Percentiles rank a stretch among this genome's conserved stretches.
These are phyloP conservation scores for Piromyces finnis DNA, from an alignment of 192 early-diverging fungal genomes.

Conservation along the genomic window DNA sequence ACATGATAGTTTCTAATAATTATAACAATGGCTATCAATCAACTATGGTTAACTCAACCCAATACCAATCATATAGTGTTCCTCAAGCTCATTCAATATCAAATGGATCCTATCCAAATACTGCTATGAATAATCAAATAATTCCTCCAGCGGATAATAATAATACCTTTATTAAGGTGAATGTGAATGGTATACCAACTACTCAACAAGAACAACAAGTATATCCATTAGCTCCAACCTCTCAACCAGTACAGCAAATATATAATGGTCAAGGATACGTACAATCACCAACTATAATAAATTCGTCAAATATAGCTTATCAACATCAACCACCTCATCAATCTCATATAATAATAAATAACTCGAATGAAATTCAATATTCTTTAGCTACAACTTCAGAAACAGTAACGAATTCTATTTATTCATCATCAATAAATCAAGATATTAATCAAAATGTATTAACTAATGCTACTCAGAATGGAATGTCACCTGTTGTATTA, in stretches of 20 bases:
- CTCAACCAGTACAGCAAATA: not conserved
- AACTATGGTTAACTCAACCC: not conserved
- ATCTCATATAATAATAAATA: not conserved
- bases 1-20: not conserved
- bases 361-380: not conserved
- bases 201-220: not conserved
- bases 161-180: not conserved
- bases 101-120: not conserved
- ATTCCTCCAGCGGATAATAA: not conserved
- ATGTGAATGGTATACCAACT: not conserved
- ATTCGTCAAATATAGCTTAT: not conserved
- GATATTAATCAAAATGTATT: not conserved
- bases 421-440: not conserved
- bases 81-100: not conserved
- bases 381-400: not conserved
- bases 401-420: no score
- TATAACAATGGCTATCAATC: not conserved
- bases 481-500: not conserved
- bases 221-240: not conserved
- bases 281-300: not conserved
- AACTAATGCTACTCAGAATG: not conserved
- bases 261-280: not conserved
- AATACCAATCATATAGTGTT: no score
- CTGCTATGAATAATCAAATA: not conserved
- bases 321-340: not conserved